phyloP scores from a whole-genome alignment of 2,329 filamentous ascomycete species.

The Exophiala dermatitidis region DNA sequence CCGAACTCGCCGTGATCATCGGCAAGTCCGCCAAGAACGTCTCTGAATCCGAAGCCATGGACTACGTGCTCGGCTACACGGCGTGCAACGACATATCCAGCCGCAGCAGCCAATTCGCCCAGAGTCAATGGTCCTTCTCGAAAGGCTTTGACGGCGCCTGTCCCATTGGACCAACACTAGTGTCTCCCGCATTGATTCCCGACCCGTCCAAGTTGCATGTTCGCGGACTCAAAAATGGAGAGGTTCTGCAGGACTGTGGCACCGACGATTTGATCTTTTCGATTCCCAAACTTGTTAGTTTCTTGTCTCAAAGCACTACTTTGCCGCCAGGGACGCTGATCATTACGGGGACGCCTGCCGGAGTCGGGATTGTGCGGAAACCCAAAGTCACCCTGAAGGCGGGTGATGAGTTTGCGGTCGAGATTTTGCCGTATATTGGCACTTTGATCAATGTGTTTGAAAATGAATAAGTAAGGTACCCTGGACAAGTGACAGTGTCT shows the following conservation, averaged over 20 bases:
- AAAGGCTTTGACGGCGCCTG: constrained; percentile 38
- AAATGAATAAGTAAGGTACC: constrained; percentile 13
- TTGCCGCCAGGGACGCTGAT: constrained; percentile 36
- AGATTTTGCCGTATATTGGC: constrained; percentile 44
- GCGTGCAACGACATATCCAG: constrained; percentile 37
- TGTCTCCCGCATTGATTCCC: constrained; percentile 29
- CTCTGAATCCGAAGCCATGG: constrained; percentile 33
- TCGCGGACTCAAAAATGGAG: constrained; percentile 33
- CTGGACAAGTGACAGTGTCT: too few relatives aligned
- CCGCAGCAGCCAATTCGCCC: constrained; percentile 35
- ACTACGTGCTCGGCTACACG: constrained; percentile 39
- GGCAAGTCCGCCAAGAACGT: constrained; percentile 36
- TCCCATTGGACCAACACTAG: constrained; percentile 34
- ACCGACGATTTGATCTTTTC: constrained; percentile 37
- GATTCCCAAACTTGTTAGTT: constrained; percentile 34
- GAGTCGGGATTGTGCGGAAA: constrained; percentile 39
- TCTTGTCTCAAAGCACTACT: constrained; percentile 36
- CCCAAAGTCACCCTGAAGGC: constrained; percentile 36
- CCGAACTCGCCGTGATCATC: constrained; percentile 37
- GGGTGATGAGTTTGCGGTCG: constrained; percentile 42
- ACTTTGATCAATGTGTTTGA: constrained; percentile 40
- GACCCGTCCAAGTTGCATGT: constrained; percentile 32
- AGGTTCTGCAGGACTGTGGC: constrained; percentile 35
- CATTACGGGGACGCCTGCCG: constrained; percentile 39
- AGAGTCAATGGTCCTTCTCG: constrained; percentile 36